Base-by-base conservation (phyloP, 352 stramenopile genomes). In the Pythium chondricola region DNA sequence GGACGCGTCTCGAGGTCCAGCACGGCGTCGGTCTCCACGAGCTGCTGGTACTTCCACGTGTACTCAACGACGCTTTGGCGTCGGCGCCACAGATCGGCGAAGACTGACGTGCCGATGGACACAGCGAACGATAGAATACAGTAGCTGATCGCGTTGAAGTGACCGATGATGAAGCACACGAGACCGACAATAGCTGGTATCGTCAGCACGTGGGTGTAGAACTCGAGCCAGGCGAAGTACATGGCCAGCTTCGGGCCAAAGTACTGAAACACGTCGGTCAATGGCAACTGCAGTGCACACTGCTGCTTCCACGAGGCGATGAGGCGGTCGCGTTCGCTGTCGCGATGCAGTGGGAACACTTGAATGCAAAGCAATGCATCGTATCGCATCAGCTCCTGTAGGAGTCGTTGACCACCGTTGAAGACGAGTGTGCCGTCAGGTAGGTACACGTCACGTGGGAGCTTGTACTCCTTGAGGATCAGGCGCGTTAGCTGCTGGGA, bases 161-260 rank as follows among this genome's bases (percentile, higher is more conserved):
- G 42, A 18, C 58, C 64, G 3, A 82, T 33, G 2, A 74, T 52
- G 26, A 67, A 84, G 14, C 92, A 57, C 0, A 71, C 32, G 6
- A 88, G 46, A 9, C 84, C 84, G 13, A 69, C 58, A 16, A 79
- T 47, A 1, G 61, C 66, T 7, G 83, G 78, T 0, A 80, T 36
- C 2, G 88, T 29, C 18, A 95, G 63, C 65, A 88, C 78, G 16
- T 68, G 58, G 5, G 85, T 95, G 67, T 93, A 95, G 43, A 88
- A 94, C n/a, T 75, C 72, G 45, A 95, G 62, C 65, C 79, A 94
- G 1, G 73, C 70, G 48, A 86, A 84, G 54, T 86, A 86, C 74
- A 86, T 86, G 43, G 67, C 71, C 39, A 86, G 73, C 38, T 69
- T 69, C 11, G 74, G 74, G 0, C 74, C 74, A 56, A 83, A 84